Evolutionary conservation across 257 asterid species (phyloP).

Genomic region (Datura wrightii): DNA sequence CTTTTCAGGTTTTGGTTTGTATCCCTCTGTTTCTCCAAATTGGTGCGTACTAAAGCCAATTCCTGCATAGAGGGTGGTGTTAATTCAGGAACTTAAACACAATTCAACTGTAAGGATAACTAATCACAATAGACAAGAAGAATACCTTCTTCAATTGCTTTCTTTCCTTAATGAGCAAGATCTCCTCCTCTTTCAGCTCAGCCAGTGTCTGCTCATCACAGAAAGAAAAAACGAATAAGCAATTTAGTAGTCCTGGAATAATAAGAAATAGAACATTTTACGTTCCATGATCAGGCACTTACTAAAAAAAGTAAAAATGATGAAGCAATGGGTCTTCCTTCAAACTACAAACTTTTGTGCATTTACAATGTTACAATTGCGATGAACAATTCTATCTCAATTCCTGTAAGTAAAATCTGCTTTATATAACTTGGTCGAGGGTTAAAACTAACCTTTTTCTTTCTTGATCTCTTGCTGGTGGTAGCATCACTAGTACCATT

Average conservation of each 20-base stretch:
- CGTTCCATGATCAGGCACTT: not conserved
- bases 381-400: not conserved
- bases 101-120: not conserved
- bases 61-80: conserved; percentile 26
- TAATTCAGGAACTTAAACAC: conserved; percentile 8
- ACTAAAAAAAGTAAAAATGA: not conserved
- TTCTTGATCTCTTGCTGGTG: conserved; percentile 58
- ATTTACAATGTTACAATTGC: not conserved
- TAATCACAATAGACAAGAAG: not conserved
- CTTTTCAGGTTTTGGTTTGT: conserved; percentile 33
- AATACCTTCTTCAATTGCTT: conserved; percentile 65
- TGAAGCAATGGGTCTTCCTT: not conserved
- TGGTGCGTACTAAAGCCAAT: conserved; percentile 21
- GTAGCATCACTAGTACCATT: conserved; percentile 44
- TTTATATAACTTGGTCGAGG: not conserved
- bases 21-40: conserved; percentile 34
- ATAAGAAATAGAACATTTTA: not conserved
- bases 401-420: not conserved
- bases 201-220: conserved; percentile 52
- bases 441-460: conserved; percentile 56
- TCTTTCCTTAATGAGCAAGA: conserved; percentile 56
- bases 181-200: conserved; percentile 67
- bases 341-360: not conserved
- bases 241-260: not conserved
- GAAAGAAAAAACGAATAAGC: conserved; percentile 9